Percentiles rank a stretch among this genome's conserved stretches.
Conservation (phyloP, 1,284 basidiomycete species). For the Ganoderma lingzhi region DNA sequence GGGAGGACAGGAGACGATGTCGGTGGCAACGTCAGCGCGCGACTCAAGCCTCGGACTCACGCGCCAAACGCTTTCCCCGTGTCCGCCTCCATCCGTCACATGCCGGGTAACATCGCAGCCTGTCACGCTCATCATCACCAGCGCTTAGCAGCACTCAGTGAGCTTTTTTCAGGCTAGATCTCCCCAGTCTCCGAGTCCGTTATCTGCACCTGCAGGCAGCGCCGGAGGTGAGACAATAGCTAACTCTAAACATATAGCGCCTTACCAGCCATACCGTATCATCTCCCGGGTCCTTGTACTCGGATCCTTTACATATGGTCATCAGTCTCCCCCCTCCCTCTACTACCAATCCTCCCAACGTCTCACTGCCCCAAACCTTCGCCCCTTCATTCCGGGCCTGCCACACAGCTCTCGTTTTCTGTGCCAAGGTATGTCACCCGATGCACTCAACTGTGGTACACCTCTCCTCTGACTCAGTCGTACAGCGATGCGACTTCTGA, state of each 20-base stretch:
- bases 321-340: no score
- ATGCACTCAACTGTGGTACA: background rate
- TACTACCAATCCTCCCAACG: no score
- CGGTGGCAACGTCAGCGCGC: background rate
- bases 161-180: background rate
- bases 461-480: background rate
- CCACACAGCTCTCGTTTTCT: no score
- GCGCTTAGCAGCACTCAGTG: no score
- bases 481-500: slow-evolving; percentile 10
- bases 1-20: background rate
- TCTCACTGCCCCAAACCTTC: no score
- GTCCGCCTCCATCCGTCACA: background rate
- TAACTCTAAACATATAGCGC: no score
- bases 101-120: background rate
- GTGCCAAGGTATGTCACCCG: background rate
- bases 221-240: background rate
- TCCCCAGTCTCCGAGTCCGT: no score
- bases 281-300: no score
- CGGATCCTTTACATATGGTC: no score
- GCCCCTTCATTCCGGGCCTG: no score
- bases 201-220: no score
- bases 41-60: background rate
- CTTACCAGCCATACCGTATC: no score
- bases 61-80: background rate
- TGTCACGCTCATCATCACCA: background rate